Conservation (phyloP, 2,329 filamentous ascomycete genomes). For the Epichloe sylvatica region DNA sequence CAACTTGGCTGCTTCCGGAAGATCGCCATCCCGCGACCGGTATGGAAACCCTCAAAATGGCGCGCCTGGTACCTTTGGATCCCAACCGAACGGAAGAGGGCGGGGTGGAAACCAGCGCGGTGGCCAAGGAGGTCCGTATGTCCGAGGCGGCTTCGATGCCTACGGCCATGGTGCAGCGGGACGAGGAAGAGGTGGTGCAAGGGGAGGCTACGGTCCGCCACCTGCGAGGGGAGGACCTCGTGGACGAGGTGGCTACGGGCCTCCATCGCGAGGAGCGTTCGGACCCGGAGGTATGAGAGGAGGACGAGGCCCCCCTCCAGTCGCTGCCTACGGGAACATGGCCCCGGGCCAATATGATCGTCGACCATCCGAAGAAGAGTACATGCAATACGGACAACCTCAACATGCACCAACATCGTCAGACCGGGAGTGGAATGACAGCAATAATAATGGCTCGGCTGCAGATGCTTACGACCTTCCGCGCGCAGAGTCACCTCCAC, state of each 20-base stretch:
- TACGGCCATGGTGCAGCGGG: slow-evolving; percentile 24
- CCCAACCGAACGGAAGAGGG: slow-evolving; percentile 41
- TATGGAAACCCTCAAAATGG: slow-evolving; percentile 46
- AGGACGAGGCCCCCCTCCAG: slow-evolving; percentile 21
- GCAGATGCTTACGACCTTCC: slow-evolving; percentile 36
- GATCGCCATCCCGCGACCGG: slow-evolving; percentile 40
- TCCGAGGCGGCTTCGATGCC: slow-evolving; percentile 36
- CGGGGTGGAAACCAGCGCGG: slow-evolving; percentile 29
- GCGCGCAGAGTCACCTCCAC: slow-evolving; percentile 51
- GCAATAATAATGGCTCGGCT: slow-evolving; percentile 4
- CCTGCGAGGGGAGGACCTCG: slow-evolving; percentile 27
- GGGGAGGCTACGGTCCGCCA: slow-evolving; percentile 29
- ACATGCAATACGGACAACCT: slow-evolving; percentile 17
- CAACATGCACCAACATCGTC: slow-evolving; percentile 7
- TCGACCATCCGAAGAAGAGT: slow-evolving; percentile 13
- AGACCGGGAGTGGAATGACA: slow-evolving; percentile 3
- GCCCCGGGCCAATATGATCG: slow-evolving; percentile 22
- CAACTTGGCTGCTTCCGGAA: slow-evolving; percentile 21
- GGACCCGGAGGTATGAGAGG: slow-evolving; percentile 15
- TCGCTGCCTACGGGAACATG: slow-evolving; percentile 22
- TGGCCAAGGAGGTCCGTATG: slow-evolving; percentile 32
- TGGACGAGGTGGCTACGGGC: slow-evolving; percentile 21
- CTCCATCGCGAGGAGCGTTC: slow-evolving; percentile 19
- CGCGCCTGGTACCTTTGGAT: slow-evolving; percentile 31
- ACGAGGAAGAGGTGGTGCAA: slow-evolving; percentile 22